These are phyloP conservation scores for Xerophyta viscosa DNA, from an alignment of 106 monocot genomes.

Conservation along the genomic window DNA sequence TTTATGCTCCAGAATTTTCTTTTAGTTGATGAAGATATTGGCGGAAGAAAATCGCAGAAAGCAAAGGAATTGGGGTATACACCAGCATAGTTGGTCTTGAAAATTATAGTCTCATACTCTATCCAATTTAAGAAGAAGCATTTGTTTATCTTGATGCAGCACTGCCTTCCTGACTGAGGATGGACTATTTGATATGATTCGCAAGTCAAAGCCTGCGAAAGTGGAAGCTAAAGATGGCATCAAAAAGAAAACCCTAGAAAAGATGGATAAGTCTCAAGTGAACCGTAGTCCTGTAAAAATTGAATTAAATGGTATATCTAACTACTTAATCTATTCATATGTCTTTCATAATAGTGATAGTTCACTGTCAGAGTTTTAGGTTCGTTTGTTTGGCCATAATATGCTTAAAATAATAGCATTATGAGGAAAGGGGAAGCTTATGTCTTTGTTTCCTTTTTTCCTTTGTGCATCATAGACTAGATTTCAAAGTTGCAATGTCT, in stretches of 20 bases:
- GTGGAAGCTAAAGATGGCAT: conserved; percentile 17
- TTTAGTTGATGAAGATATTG: conserved; percentile 94
- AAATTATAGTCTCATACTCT: neutral
- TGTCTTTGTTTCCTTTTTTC: too few species aligned
- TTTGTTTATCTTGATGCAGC: conserved; percentile 24
- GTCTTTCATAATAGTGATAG: too few species aligned
- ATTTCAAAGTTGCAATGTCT: too few species aligned
- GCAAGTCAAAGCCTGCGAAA: conserved; percentile 79
- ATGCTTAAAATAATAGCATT: too few species aligned
- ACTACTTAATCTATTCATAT: neutral
- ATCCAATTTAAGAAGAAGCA: neutral
- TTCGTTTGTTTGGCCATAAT: too few species aligned
- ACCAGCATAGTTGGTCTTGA: neutral
- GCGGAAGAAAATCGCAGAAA: conserved; percentile 88
- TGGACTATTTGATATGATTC: conserved; percentile 94
- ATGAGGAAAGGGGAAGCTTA: too few species aligned
- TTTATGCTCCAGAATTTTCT: conserved; percentile 56
- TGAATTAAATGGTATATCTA: conserved; percentile 35
- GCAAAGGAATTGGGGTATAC: conserved; percentile 80
- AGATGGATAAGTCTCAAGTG: conserved; percentile 21
- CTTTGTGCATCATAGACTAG: too few species aligned
- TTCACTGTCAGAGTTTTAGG: too few species aligned
- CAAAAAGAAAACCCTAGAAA: conserved; percentile 30
- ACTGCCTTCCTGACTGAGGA: conserved; percentile 82
- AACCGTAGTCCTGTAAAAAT: conserved; percentile 38